Conservation (phyloP, 331 rosid genomes). For the Acacia pycnantha region DNA sequence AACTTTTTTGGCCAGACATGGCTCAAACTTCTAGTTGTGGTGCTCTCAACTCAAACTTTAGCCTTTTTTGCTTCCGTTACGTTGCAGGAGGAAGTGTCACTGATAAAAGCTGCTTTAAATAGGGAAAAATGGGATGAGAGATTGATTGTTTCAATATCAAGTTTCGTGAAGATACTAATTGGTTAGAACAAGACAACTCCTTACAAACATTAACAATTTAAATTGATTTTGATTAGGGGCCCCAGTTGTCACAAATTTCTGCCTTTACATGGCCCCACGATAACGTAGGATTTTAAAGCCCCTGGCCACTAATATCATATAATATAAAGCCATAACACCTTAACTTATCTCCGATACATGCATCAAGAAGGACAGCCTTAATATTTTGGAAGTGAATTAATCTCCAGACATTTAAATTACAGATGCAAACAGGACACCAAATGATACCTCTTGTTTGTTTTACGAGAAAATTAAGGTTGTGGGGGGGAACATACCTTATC, state of each 20-base stretch:
- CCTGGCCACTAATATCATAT: background rate
- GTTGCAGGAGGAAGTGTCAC: conserved; percentile 3
- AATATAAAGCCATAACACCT: background rate
- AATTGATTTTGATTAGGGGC: background rate
- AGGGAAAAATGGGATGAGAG: background rate
- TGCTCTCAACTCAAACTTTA: background rate
- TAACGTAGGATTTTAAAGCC: conserved; percentile 5
- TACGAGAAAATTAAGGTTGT: conserved; percentile 26
- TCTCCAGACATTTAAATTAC: background rate
- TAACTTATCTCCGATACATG: background rate
- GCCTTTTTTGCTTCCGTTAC: background rate
- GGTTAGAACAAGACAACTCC: background rate
- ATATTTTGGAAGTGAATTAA: background rate
- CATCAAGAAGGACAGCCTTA: background rate
- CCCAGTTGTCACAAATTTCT: background rate
- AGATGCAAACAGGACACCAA: conserved; percentile 9
- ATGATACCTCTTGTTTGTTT: conserved; percentile 8
- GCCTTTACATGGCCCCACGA: conserved; percentile 20
- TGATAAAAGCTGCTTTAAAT: conserved; percentile 11
- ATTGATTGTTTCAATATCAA: background rate
- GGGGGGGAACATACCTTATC: background rate
- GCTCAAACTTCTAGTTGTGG: background rate
- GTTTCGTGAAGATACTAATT: conserved; percentile 12
- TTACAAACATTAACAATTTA: background rate
- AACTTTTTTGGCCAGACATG: conserved; percentile 19